Conservation (phyloP, 495 filamentous ascomycete genomes). For the Xylaria curta region DNA sequence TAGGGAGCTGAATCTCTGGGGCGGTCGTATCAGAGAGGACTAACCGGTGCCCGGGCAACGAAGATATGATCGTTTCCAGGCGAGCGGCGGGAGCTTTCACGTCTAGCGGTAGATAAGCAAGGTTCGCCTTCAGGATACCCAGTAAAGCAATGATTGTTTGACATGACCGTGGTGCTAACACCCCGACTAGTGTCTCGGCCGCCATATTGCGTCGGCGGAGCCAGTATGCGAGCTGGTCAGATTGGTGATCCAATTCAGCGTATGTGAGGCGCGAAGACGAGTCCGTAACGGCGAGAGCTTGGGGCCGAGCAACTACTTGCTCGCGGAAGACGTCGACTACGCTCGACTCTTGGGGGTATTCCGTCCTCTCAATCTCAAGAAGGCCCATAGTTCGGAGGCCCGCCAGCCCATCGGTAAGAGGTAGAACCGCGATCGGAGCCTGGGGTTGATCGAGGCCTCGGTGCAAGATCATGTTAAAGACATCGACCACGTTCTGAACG, state of each 20-base stretch:
- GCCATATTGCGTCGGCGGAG: conserved; percentile 13
- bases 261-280: conserved; percentile 25
- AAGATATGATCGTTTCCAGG: conserved; percentile 13
- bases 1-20: neutral
- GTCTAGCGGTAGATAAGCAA: conserved; percentile 27
- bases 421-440: conserved; percentile 12
- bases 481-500: conserved; percentile 17
- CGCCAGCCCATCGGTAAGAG: conserved; percentile 17
- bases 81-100: conserved; percentile 20
- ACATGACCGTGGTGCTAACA: conserved; percentile 25
- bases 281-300: conserved; percentile 23
- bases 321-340: conserved; percentile 28
- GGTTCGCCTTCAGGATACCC: conserved; percentile 26
- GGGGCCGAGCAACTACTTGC: conserved; percentile 12
- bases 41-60: neutral
- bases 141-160: conserved; percentile 25
- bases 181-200: conserved; percentile 25
- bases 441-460: conserved; percentile 25
- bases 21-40: neutral
- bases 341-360: conserved; percentile 25
- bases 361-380: conserved; percentile 18
- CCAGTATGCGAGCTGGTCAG: conserved; percentile 23
- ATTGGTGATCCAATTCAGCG: conserved; percentile 25
- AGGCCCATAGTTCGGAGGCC: no score
- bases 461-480: conserved; percentile 21